Evolutionary conservation across 2,329 filamentous ascomycete genomes (phyloP).

Genomic region (Aschersonia sp.): DNA sequence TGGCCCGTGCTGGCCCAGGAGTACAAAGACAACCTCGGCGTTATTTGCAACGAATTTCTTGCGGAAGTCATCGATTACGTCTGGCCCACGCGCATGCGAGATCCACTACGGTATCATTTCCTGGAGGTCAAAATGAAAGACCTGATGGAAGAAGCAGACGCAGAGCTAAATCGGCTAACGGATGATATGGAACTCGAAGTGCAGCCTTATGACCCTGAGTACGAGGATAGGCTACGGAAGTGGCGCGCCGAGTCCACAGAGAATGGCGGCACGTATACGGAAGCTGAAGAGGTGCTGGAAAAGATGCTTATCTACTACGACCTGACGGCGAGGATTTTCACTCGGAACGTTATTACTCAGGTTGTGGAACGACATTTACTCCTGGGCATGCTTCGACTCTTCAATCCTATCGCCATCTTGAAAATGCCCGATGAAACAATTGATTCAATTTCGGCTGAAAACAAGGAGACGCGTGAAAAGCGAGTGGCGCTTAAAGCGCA

Average conservation of each 20-base stretch:
- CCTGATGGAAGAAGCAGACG: slow-evolving; percentile 29
- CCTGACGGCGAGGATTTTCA: slow-evolving; percentile 35
- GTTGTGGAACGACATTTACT: slow-evolving; percentile 36
- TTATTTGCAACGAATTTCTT: slow-evolving; percentile 39
- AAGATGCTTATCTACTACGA: slow-evolving; percentile 43
- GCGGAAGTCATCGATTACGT: slow-evolving; percentile 33
- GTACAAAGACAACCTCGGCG: slow-evolving; percentile 37
- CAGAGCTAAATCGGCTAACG: slow-evolving; percentile 28
- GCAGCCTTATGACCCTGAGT: slow-evolving; percentile 38
- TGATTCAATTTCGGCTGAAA: slow-evolving; percentile 36
- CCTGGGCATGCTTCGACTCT: slow-evolving; percentile 34
- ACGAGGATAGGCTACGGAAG: slow-evolving; percentile 31
- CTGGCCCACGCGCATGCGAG: slow-evolving; percentile 35
- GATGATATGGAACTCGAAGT: slow-evolving; percentile 38
- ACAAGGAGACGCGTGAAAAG: slow-evolving; percentile 36
- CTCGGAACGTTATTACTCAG: slow-evolving; percentile 36
- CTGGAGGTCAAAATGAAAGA: slow-evolving; percentile 32
- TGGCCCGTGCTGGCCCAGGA: slow-evolving; percentile 37
- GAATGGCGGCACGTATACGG: slow-evolving; percentile 30
- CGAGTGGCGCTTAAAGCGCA: slow-evolving; percentile 30
- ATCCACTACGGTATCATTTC: slow-evolving; percentile 33
- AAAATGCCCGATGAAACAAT: slow-evolving; percentile 28
- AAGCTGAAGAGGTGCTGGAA: slow-evolving; percentile 37
- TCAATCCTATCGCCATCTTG: slow-evolving; percentile 36
- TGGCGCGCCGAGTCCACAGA: slow-evolving; percentile 28